phyloP scores from a whole-genome alignment of 106 monocot species.

The Allium sativum region DNA sequence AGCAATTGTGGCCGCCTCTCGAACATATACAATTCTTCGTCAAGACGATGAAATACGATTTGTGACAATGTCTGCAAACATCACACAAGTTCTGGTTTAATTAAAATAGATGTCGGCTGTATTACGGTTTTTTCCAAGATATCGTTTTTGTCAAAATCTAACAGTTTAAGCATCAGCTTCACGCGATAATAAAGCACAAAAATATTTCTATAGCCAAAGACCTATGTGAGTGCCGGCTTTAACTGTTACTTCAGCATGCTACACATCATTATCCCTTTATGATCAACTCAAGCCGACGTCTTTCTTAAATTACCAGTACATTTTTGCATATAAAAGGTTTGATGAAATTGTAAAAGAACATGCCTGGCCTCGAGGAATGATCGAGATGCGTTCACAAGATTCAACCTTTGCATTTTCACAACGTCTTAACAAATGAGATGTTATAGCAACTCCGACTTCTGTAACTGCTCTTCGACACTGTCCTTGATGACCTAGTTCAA shows the following conservation, averaged over 20 bases:
- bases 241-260: too few species aligned
- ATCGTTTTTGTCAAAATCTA: too few species aligned
- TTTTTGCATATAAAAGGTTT: not conserved
- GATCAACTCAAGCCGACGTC: too few species aligned
- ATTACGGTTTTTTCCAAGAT: too few species aligned
- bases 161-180: too few species aligned
- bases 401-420: constrained; percentile 77
- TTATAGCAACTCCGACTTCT: constrained; percentile 70
- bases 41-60: constrained; percentile 76
- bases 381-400: constrained; percentile 71
- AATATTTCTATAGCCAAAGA: too few species aligned
- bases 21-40: constrained; percentile 80
- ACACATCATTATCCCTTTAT: too few species aligned
- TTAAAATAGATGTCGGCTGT: not conserved
- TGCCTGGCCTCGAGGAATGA: constrained; percentile 78
- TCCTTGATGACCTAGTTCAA: constrained; percentile 79
- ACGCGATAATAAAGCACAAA: too few species aligned
- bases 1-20: constrained; percentile 66
- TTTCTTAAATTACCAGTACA: not conserved
- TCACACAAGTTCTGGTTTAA: not conserved
- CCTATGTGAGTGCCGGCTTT: too few species aligned
- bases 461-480: constrained; percentile 63
- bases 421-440: constrained; percentile 70
- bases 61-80: constrained; percentile 65
- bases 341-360: not conserved